These are phyloP conservation scores for Capsicum pubescens DNA, from an alignment of 257 asterid species.

Conservation along the genomic window DNA sequence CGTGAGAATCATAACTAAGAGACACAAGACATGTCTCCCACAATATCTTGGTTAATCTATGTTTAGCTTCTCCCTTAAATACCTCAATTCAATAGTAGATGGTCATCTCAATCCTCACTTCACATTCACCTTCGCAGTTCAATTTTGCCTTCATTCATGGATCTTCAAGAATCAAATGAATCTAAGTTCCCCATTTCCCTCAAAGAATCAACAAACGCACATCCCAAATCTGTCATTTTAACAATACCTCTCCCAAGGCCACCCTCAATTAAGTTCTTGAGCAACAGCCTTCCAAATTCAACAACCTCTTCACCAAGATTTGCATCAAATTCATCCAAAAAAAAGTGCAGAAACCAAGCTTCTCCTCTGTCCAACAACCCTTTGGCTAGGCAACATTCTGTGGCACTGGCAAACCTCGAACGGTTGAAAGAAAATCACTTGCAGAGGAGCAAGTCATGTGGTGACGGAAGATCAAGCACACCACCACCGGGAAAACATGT, in stretches of 20 bases:
- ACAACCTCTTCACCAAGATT: conserved; percentile 57
- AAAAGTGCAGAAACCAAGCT: conserved; percentile 30
- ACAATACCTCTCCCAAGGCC: conserved; percentile 38
- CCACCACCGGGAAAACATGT: conserved; percentile 69
- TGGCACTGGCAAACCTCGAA: conserved; percentile 74
- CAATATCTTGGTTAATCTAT: conserved; percentile 17
- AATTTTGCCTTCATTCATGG: conserved; percentile 27
- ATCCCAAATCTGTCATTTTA: conserved; percentile 6
- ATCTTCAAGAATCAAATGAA: conserved; percentile 23
- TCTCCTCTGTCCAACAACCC: conserved; percentile 36
- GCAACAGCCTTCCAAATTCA: conserved; percentile 71
- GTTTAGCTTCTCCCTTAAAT: background rate
- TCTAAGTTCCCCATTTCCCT: conserved; percentile 17
- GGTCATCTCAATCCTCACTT: background rate
- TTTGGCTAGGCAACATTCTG: conserved; percentile 62
- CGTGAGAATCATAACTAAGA: conserved; percentile 31
- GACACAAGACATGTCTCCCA: conserved; percentile 22
- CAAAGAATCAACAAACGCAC: background rate
- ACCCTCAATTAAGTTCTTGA: conserved; percentile 48
- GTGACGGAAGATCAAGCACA: conserved; percentile 59
- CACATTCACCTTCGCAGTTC: background rate
- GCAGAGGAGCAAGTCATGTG: conserved; percentile 78
- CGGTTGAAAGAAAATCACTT: conserved; percentile 59
- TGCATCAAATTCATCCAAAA: conserved; percentile 33
- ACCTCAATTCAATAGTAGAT: background rate